Conservation (phyloP, 495 filamentous ascomycete species). For the Annulohypoxylon moriforme region DNA sequence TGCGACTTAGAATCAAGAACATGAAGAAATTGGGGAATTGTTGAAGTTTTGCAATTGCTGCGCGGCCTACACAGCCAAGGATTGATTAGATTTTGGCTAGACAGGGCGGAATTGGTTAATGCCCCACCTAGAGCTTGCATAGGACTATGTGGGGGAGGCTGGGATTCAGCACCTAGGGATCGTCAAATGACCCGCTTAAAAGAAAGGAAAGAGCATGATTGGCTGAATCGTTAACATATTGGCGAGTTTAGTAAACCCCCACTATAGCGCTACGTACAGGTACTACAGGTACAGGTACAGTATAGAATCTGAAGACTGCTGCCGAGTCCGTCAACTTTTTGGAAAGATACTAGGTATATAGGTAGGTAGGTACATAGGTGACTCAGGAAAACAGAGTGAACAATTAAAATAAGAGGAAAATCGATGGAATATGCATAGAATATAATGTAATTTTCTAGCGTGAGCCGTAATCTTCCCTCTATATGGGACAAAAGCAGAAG, state of each 20-base stretch:
- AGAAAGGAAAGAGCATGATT: neutral
- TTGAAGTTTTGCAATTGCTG: slow-evolving; percentile 27
- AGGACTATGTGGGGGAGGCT: slow-evolving; percentile 22
- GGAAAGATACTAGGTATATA: no score
- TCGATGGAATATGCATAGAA: neutral
- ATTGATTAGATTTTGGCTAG: neutral
- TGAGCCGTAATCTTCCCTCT: slow-evolving; percentile 20
- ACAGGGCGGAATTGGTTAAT: neutral
- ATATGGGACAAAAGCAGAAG: neutral
- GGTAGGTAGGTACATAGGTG: no score
- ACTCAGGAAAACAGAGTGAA: neutral
- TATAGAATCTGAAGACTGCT: neutral
- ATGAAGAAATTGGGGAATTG: slow-evolving; percentile 9
- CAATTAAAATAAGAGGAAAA: neutral
- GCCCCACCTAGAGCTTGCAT: slow-evolving; percentile 29
- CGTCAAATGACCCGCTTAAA: neutral
- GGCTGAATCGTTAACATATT: neutral
- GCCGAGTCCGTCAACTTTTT: neutral
- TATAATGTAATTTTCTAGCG: slow-evolving; percentile 4
- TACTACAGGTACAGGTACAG: no score
- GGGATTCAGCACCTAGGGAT: slow-evolving; percentile 26
- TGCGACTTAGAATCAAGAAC: neutral
- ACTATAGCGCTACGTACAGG: no score
- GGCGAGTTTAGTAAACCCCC: neutral
- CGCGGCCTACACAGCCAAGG: slow-evolving; percentile 8